phyloP scores from a whole-genome alignment of 495 filamentous ascomycete species.

The Xylaria intraflava region DNA sequence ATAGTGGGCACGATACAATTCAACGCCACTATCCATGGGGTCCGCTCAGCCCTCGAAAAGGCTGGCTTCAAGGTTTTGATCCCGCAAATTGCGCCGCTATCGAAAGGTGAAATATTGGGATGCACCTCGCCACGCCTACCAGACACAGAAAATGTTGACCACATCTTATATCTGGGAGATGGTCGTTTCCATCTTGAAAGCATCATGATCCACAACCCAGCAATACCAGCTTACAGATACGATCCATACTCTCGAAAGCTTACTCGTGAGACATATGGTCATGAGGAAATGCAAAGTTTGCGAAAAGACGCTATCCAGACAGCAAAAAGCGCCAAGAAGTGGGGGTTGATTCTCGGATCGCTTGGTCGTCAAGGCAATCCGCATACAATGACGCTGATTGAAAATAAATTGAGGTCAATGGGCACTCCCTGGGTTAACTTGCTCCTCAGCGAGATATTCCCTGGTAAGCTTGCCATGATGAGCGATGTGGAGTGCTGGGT shows the following conservation, averaged over 20 bases:
- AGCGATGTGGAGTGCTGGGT: slow-evolving; percentile 93
- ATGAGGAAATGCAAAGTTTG: slow-evolving; percentile 79
- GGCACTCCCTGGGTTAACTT: slow-evolving; percentile 76
- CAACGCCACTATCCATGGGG: slow-evolving; percentile 87
- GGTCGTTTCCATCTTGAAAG: slow-evolving; percentile 95
- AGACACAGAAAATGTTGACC: slow-evolving; percentile 51
- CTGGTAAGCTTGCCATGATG: slow-evolving; percentile 89
- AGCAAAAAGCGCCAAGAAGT: slow-evolving; percentile 71
- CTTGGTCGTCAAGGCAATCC: slow-evolving; percentile 94
- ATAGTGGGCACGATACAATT: slow-evolving; percentile 98
- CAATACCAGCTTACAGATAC: slow-evolving; percentile 86
- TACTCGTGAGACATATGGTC: slow-evolving; percentile 82
- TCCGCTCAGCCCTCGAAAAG: slow-evolving; percentile 65
- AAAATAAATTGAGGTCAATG: slow-evolving; percentile 58
- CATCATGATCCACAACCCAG: slow-evolving; percentile 97
- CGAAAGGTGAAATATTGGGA: slow-evolving; percentile 89
- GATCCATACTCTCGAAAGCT: slow-evolving; percentile 92
- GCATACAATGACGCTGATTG: slow-evolving; percentile 81
- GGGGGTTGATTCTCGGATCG: slow-evolving; percentile 90
- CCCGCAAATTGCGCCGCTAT: slow-evolving; percentile 87
- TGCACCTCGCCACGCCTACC: slow-evolving; percentile 82
- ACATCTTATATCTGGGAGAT: slow-evolving; percentile 90
- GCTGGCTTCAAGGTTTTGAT: slow-evolving; percentile 78
- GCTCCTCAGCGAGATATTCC: slow-evolving; percentile 89
- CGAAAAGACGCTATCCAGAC: slow-evolving; percentile 67